Base-by-base conservation (phyloP, 1,284 basidiomycete genomes). In the Coniferiporia weirii region DNA sequence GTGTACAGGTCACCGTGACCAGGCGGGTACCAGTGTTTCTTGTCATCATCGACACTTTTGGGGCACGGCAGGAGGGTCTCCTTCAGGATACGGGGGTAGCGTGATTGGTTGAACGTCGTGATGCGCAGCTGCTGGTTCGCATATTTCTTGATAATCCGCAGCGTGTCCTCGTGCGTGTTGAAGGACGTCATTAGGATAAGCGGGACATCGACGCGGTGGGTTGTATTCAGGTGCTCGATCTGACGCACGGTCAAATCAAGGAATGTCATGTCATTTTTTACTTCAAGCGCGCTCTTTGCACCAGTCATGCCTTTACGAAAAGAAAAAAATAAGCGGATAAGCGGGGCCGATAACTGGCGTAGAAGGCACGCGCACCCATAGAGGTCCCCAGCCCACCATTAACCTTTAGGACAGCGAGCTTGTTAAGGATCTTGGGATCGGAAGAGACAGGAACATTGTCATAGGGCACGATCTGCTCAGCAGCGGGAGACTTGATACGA, bases 131-230 rank as follows among this genome's bases (percentile, higher is more conserved):
- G 94, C 79, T 97, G 94, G 81, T 98, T 98, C 57, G 89, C 93
- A 76, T 98, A 99, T 78, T 99, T 99, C 76, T 98, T 96, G 78
- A 99, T 98, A 79, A 98, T 97, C 62, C 95, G 90, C 61, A 93
- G 82, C 53, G 95, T 97, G 73, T 97, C 95, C 56, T 96, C 93
- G 73, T 96, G 95, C 49, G 96, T 98, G 82, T 98, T 98, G 87
- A 98, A 98, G 64, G 95, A 97, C 71, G 96, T 98, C 95, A 98
- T 98, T 72, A 98, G 87, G 76, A 98, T 96, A 72, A 98, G 91
- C 13, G 95, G 95, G 52, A 98, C 95, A 76, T 97, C 85, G 66
- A 87, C 85, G 50, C 79, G 78, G 70, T 76, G 75, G 57, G 81
- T 82, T 54, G 86, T 89, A 74, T 89, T 89, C 69, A 89, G 83